A percentile compares a stretch with the other conserved stretches of the same genome.
Evolutionary conservation across 169 alveolate species (phyloP).

Genomic region (Babesia divergens): DNA sequence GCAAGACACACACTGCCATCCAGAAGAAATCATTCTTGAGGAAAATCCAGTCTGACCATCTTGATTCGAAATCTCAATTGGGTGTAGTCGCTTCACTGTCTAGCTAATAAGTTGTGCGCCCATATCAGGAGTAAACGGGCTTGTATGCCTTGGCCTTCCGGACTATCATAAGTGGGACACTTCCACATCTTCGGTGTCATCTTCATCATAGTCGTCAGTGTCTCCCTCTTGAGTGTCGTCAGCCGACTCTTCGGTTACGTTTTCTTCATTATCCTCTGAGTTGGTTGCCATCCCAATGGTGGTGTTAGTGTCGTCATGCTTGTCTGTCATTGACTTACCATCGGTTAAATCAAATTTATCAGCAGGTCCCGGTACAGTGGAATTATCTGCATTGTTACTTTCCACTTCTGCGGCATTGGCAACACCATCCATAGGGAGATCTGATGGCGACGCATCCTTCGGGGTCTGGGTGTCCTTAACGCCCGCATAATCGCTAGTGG

Average conservation of each 20-base stretch:
- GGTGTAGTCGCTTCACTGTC: no score
- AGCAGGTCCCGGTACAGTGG: conserved; percentile 1
- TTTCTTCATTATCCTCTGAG: background rate
- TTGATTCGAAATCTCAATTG: no score
- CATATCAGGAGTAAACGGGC: no score
- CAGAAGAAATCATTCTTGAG: no score
- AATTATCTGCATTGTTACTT: background rate
- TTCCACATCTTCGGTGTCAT: background rate
- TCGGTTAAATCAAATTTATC: conserved; percentile 17
- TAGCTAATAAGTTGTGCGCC: no score
- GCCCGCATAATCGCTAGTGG: no score
- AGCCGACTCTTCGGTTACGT: conserved; percentile 2
- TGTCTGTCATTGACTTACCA: background rate
- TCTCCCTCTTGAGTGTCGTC: background rate
- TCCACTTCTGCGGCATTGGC: background rate
- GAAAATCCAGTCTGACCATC: no score
- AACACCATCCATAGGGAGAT: background rate
- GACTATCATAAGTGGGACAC: background rate
- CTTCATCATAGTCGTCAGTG: background rate
- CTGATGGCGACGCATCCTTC: no score
- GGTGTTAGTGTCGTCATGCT: background rate
- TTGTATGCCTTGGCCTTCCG: no score
- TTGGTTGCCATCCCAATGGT: background rate
- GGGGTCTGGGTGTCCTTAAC: no score
- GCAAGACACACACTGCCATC: no score